Evolutionary conservation across 441 rosid genomes (phyloP).

Genomic region (Bruguiera hainesii): DNA sequence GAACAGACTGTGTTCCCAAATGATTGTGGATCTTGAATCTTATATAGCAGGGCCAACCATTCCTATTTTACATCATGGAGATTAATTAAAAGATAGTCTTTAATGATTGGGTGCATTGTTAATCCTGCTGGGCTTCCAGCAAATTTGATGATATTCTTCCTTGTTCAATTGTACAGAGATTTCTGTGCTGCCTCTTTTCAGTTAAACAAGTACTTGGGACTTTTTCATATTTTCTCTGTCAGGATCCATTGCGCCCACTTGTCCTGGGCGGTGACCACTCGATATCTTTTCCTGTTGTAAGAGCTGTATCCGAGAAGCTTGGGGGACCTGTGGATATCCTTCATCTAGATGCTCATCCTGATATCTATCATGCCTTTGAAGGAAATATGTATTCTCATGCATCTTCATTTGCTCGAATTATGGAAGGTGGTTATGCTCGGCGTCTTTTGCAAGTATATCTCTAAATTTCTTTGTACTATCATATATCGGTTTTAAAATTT

Average conservation of each 20-base stretch:
- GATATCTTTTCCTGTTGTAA: slow-evolving; percentile 82
- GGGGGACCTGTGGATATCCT: slow-evolving; percentile 96
- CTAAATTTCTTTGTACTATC: slow-evolving; percentile 1
- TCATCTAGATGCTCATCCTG: slow-evolving; percentile 98
- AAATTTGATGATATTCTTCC: no score
- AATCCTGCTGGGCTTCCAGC: no score
- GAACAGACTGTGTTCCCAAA: no score
- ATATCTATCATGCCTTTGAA: slow-evolving; percentile 82
- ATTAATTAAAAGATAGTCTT: background rate
- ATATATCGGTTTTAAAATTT: background rate
- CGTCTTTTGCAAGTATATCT: slow-evolving; percentile 78
- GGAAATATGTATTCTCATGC: slow-evolving; percentile 97
- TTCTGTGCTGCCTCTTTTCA: background rate
- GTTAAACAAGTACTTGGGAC: background rate
- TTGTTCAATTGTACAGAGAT: background rate
- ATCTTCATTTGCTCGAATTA: slow-evolving; percentile 95
- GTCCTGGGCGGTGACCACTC: slow-evolving; percentile 99
- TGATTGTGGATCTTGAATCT: background rate
- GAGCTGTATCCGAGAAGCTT: slow-evolving; percentile 95
- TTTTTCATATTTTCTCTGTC: slow-evolving; percentile 15
- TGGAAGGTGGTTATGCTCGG: slow-evolving; percentile 97
- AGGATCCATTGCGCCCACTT: slow-evolving; percentile 87
- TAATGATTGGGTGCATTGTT: no score
- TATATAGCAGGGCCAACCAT: background rate
- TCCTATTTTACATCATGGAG: background rate